A percentile compares a stretch with the other conserved stretches of the same genome.
These are phyloP conservation scores for Colletotrichum endophyticum DNA, from an alignment of 2,329 filamentous ascomycete genomes.

Conservation along the genomic window DNA sequence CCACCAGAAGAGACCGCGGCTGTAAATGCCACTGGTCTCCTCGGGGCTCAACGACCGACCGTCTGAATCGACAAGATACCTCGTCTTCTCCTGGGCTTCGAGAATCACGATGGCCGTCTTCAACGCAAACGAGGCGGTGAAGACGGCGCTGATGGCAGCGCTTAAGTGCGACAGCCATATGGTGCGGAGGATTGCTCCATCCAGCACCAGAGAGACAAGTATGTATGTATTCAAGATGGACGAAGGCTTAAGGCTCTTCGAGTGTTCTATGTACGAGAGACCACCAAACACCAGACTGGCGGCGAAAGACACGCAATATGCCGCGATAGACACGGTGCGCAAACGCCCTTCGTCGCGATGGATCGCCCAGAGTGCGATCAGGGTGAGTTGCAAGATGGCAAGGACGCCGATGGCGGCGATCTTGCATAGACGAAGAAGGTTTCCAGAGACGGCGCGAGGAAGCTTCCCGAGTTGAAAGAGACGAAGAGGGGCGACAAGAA, in stretches of 20 bases:
- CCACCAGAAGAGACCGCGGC: conserved; percentile 41
- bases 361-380: conserved; percentile 36
- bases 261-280: conserved; percentile 43
- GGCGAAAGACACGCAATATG: conserved; percentile 34
- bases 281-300: conserved; percentile 35
- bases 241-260: conserved; percentile 35
- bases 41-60: conserved; percentile 38
- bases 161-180: conserved; percentile 33
- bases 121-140: conserved; percentile 36
- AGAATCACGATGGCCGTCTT: conserved; percentile 40
- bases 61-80: conserved; percentile 29
- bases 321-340: conserved; percentile 31
- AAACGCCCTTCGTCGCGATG: conserved; percentile 20
- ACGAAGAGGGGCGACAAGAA: conserved; percentile 35
- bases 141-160: conserved; percentile 33
- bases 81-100: conserved; percentile 43
- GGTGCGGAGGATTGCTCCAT: conserved; percentile 36
- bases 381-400: conserved; percentile 34
- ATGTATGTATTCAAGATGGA: conserved; percentile 36
- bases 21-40: conserved; percentile 40
- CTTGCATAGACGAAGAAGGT: conserved; percentile 24
- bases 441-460: conserved; percentile 28
- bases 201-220: conserved; percentile 35
- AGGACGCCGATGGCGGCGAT: conserved; percentile 29
- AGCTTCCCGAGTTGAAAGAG: conserved; percentile 29